Evolutionary conservation across 2,329 filamentous ascomycete genomes (phyloP).

Genomic region (Penicillium glabrum): DNA sequence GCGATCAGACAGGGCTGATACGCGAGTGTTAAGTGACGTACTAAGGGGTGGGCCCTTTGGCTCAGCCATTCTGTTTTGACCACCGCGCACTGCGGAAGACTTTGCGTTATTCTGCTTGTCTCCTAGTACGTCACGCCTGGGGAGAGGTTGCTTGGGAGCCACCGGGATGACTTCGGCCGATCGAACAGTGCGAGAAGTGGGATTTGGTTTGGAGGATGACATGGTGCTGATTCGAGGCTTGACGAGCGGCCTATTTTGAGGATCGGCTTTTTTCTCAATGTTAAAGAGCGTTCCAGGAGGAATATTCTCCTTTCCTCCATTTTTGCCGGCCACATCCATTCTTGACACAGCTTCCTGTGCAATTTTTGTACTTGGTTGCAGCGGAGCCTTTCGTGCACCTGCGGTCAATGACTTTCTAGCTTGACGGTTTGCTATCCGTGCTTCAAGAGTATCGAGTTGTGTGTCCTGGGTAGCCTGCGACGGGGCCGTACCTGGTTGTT

Average conservation of each 20-base stretch:
- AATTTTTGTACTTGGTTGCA: constrained; percentile 44
- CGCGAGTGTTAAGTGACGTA: constrained; percentile 9
- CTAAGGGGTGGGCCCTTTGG: not conserved
- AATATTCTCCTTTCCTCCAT: constrained; percentile 63
- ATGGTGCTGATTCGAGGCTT: not conserved
- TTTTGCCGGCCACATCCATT: constrained; percentile 52
- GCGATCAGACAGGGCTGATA: constrained; percentile 11
- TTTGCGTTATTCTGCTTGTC: constrained; percentile 15
- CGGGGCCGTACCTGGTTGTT: constrained; percentile 3
- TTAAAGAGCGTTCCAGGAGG: constrained; percentile 47
- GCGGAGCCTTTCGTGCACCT: constrained; percentile 42
- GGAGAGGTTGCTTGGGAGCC: not conserved
- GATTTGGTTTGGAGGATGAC: constrained; percentile 5
- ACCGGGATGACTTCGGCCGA: not conserved
- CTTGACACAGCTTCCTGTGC: constrained; percentile 43
- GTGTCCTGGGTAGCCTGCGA: constrained; percentile 14
- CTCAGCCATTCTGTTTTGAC: not conserved
- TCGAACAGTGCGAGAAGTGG: not conserved
- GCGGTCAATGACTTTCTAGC: constrained; percentile 22
- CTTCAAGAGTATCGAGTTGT: constrained; percentile 34
- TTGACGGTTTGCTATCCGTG: constrained; percentile 35
- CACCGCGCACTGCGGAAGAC: not conserved
- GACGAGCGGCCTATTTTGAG: not conserved
- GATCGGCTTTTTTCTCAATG: constrained; percentile 16
- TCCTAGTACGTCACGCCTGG: constrained; percentile 6